Conservation (phyloP, 305 asterid species). For the Ruellia speciosa region DNA sequence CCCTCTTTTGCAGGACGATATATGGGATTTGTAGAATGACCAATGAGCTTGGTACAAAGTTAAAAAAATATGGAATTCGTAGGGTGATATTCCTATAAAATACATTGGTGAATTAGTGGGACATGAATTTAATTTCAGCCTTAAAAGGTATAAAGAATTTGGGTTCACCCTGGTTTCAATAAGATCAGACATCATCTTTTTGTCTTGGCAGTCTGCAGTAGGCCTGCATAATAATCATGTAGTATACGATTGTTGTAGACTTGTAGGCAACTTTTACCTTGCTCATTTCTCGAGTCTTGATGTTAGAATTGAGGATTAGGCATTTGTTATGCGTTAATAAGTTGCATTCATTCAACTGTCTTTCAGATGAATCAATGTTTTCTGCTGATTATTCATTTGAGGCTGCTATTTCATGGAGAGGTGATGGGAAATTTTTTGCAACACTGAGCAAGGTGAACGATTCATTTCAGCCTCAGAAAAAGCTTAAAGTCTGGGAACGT, state of each 20-base stretch:
- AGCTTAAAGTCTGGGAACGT: constrained; percentile 93
- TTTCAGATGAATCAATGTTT: constrained; percentile 46
- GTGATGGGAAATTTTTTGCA: constrained; percentile 84
- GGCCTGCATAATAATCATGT: constrained; percentile 12
- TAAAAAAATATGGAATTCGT: no score
- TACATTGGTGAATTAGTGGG: background rate
- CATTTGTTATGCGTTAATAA: background rate
- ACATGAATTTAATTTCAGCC: background rate
- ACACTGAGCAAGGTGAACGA: constrained; percentile 53
- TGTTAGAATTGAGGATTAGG: no score
- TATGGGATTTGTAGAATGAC: no score
- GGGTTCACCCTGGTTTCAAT: constrained; percentile 1
- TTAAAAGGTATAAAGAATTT: background rate
- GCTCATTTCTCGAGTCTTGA: no score
- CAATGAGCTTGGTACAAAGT: no score
- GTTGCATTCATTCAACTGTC: constrained; percentile 18
- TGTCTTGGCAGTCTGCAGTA: constrained; percentile 3
- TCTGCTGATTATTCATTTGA: constrained; percentile 41
- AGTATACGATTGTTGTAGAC: constrained; percentile 1
- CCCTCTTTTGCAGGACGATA: no score
- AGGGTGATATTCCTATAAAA: background rate
- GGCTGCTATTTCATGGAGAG: constrained; percentile 76
- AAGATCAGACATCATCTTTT: constrained; percentile 7
- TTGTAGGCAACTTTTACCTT: no score
- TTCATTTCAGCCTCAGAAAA: constrained; percentile 39